Base-by-base conservation (phyloP, 257 asterid genomes). In the Echium plantagineum region DNA sequence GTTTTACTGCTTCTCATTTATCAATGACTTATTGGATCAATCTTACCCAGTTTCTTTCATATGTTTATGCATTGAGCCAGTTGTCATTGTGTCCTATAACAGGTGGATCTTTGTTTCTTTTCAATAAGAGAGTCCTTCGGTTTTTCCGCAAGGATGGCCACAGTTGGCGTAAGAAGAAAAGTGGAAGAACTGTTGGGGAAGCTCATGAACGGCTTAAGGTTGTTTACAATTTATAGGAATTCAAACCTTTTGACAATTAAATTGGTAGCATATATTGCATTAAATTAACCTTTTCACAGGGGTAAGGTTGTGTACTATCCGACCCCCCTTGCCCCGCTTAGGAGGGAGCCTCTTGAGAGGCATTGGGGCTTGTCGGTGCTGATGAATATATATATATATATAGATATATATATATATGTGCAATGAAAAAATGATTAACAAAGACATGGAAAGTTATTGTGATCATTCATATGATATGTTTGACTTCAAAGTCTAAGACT, bases 121-220 rank as follows among this genome's bases (percentile, higher is more conserved):
- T 73, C 68, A 86, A 93, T 84, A 93, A 86, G 74, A 77, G 97
- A 65, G 94, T 82, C 55, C 80, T 84, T 18, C 81, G 90, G 59
- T 81, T 64, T 71, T 93, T 93, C 38, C 97, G 97, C 20, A 93
- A 77, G 70, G 98, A 93, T 78, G 97, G 97, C 67, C 98, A 93
- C 76, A 78, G 71, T 66, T 93, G 98, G 98, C 95, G 97, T 57
- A 84, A 81, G 60, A 86, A 95, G 77, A 86, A 61, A 81, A 94
- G 85, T 75, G 95, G 94, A 71, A 80, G 80, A 77, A 81, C 96
- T 63, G 83, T 84, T 70, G 91, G 94, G 61, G 98, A 93, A 83
- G 98, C 94, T 51, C 98, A 93, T 64, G 98, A 93, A 77, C 82
- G 94, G 70, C 94, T 93, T 57, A 93, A 93, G 98, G 98, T 91